Evolutionary conservation across 148 eudicot genomes (phyloP).

Genomic region (Fallopia convolvulus): DNA sequence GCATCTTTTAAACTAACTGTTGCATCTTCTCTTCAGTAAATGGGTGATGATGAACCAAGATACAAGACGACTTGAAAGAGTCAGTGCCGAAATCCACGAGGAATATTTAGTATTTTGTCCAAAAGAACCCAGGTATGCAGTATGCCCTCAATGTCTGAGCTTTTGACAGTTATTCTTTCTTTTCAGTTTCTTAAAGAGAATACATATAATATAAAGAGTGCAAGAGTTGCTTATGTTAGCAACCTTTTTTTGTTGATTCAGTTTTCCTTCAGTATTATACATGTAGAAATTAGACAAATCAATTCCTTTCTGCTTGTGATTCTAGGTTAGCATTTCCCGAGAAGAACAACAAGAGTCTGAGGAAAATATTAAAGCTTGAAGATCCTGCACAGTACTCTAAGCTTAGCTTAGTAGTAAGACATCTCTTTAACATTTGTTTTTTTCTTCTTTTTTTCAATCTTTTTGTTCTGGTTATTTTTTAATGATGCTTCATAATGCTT

Average conservation of each 20-base stretch:
- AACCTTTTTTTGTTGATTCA: not conserved
- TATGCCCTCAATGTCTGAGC: slow-evolving; percentile 13
- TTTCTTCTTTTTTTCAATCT: not conserved
- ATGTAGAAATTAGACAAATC: not conserved
- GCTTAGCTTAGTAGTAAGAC: slow-evolving; percentile 66
- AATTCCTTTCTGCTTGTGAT: not conserved
- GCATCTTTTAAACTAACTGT: not conserved
- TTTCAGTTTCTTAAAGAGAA: not conserved
- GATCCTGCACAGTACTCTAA: slow-evolving; percentile 65
- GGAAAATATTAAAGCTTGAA: slow-evolving; percentile 78
- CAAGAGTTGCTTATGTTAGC: not conserved
- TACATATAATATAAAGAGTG: not conserved
- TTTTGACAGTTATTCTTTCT: not conserved
- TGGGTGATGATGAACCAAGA: slow-evolving; percentile 99
- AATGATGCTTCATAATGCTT: not conserved
- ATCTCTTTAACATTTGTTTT: not conserved
- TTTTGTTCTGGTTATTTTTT: not conserved
- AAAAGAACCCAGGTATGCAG: slow-evolving; percentile 66
- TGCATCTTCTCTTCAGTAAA: slow-evolving; percentile 41
- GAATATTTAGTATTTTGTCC: slow-evolving; percentile 62
- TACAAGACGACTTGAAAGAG: slow-evolving; percentile 83
- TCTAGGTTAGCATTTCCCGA: slow-evolving; percentile 89
- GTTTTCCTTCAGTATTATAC: not conserved
- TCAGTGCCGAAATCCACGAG: slow-evolving; percentile 61
- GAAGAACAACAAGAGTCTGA: slow-evolving; percentile 72